These are phyloP conservation scores for Binderoboletus segoi DNA, from an alignment of 1,284 basidiomycete species.

Conservation along the genomic window DNA sequence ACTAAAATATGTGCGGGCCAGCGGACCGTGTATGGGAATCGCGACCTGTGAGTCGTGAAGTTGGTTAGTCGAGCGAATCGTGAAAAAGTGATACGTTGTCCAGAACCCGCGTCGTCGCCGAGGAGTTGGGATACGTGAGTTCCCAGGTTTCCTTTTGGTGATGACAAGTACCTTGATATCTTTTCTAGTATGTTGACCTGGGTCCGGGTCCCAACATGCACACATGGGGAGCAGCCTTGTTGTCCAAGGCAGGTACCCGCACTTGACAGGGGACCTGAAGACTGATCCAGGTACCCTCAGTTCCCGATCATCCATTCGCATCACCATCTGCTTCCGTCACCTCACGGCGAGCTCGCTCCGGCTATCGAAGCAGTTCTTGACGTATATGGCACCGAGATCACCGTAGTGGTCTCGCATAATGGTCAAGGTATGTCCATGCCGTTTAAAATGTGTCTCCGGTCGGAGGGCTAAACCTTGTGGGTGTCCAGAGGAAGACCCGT, in stretches of 20 bases:
- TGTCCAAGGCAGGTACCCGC: slow-evolving; percentile 65
- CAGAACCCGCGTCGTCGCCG: slow-evolving; percentile 74
- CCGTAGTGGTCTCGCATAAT: slow-evolving; percentile 88
- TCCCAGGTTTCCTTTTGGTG: not conserved
- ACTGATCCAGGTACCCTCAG: slow-evolving; percentile 38
- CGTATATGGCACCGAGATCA: slow-evolving; percentile 78
- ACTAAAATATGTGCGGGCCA: slow-evolving; percentile 35
- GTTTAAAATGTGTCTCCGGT: not conserved
- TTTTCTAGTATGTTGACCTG: slow-evolving; percentile 67
- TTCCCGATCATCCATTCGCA: slow-evolving; percentile 91
- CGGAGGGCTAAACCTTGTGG: not conserved
- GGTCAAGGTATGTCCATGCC: slow-evolving; percentile 70
- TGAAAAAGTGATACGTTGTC: slow-evolving; percentile 5
- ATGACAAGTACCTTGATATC: slow-evolving; percentile 10
- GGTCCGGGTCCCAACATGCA: slow-evolving; percentile 89
- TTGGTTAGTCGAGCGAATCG: not conserved
- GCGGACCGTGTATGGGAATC: slow-evolving; percentile 87
- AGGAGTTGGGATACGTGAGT: slow-evolving; percentile 83
- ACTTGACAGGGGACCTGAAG: not conserved
- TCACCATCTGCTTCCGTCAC: slow-evolving; percentile 90
- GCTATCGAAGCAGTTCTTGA: slow-evolving; percentile 90
- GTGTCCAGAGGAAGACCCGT: slow-evolving; percentile 72
- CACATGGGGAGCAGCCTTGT: slow-evolving; percentile 87
- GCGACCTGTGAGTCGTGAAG: slow-evolving; percentile 68
- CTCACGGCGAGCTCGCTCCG: slow-evolving; percentile 87